These are phyloP conservation scores for Russula brevipes DNA, from an alignment of 768 basidiomycete genomes.

Conservation along the genomic window DNA sequence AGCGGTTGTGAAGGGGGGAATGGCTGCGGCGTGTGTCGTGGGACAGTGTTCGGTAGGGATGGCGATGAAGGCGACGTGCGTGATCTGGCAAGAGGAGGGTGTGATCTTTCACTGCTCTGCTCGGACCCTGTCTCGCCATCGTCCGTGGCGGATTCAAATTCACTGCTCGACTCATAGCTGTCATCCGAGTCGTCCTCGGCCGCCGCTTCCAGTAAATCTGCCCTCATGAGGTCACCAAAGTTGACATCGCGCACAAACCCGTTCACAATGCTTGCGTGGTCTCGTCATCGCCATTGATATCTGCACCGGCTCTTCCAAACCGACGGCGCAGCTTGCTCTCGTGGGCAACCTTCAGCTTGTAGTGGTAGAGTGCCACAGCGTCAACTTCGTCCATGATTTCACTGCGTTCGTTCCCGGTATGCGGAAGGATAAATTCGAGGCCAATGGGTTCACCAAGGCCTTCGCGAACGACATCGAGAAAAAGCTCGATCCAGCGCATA, in stretches of 20 bases:
- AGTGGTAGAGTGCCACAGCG: slow-evolving; percentile 85
- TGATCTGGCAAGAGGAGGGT: not conserved
- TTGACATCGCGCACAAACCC: slow-evolving; percentile 76
- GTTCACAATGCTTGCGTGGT: slow-evolving; percentile 77
- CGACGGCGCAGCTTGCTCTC: slow-evolving; percentile 88
- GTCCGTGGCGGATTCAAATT: slow-evolving; percentile 38
- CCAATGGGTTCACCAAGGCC: slow-evolving; percentile 71
- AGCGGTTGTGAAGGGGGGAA: slow-evolving; percentile 6
- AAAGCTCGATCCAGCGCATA: slow-evolving; percentile 96
- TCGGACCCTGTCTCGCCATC: slow-evolving; percentile 29
- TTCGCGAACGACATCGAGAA: slow-evolving; percentile 84
- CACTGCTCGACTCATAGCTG: slow-evolving; percentile 38
- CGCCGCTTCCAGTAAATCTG: slow-evolving; percentile 74
- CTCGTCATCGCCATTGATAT: slow-evolving; percentile 73
- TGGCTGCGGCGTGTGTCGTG: not conserved
- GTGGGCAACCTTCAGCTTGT: slow-evolving; percentile 86
- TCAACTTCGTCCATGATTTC: slow-evolving; percentile 84
- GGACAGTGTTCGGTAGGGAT: not conserved
- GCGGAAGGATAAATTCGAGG: slow-evolving; percentile 87
- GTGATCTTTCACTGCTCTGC: slow-evolving; percentile 18
- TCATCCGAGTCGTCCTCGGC: slow-evolving; percentile 48
- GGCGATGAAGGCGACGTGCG: not conserved
- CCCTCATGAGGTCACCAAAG: slow-evolving; percentile 73
- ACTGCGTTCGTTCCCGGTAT: slow-evolving; percentile 68
- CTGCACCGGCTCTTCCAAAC: slow-evolving; percentile 55